phyloP scores from a whole-genome alignment of 441 rosid species.

The Brassica balearica region DNA sequence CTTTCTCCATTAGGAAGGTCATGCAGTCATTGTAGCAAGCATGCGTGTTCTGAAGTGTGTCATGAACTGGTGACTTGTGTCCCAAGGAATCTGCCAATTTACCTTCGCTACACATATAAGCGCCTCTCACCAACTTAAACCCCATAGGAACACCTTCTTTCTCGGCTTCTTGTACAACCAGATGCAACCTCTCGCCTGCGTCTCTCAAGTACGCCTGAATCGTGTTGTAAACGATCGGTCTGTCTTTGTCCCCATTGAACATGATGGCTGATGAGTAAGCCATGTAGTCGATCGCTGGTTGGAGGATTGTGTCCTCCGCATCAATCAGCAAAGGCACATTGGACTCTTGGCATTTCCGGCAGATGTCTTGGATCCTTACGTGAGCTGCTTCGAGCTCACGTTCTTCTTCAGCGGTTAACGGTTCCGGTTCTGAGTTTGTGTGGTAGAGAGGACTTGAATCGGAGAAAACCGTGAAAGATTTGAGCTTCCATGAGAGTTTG shows the following conservation, averaged over 20 bases:
- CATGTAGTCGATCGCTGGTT: constrained; percentile 88
- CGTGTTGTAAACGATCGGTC: constrained; percentile 70
- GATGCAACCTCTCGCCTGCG: constrained; percentile 62
- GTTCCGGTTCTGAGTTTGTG: constrained; percentile 64
- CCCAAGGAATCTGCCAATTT: constrained; percentile 71
- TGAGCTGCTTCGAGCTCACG: constrained; percentile 57
- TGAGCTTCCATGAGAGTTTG: constrained; percentile 76
- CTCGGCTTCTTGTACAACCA: constrained; percentile 61
- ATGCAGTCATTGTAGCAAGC: constrained; percentile 80
- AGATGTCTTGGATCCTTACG: constrained; percentile 55
- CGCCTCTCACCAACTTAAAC: constrained; percentile 84
- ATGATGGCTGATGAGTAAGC: constrained; percentile 61
- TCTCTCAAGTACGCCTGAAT: constrained; percentile 87
- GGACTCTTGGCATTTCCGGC: constrained; percentile 59
- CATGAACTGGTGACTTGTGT: constrained; percentile 74
- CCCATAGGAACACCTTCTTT: constrained; percentile 73
- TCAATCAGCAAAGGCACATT: constrained; percentile 66
- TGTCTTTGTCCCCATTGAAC: constrained; percentile 54
- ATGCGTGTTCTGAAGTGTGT: constrained; percentile 73
- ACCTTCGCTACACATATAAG: constrained; percentile 79
- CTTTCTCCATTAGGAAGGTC: constrained; percentile 64
- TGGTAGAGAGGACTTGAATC: constrained; percentile 75
- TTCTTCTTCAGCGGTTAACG: constrained; percentile 64
- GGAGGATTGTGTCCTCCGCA: constrained; percentile 81
- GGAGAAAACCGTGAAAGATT: constrained; percentile 67